These are phyloP conservation scores for Trypanosoma scelopori DNA, from an alignment of 208 protist species.

Conservation along the genomic window DNA sequence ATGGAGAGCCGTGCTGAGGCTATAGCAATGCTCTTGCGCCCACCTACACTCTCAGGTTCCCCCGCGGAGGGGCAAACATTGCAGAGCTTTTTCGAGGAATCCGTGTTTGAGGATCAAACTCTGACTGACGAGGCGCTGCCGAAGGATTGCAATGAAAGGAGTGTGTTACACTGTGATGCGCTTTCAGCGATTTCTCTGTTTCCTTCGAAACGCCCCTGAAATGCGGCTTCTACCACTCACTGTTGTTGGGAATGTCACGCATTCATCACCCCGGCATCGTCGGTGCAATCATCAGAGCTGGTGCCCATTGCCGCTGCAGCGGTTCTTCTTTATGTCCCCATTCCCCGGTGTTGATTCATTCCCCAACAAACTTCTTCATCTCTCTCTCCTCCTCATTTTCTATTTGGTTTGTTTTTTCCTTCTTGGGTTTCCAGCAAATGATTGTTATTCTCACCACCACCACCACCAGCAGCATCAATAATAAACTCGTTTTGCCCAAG, in stretches of 20 bases:
- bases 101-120: constrained; percentile 5
- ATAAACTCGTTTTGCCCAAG: too few relatives aligned
- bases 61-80: background rate
- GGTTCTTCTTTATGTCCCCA: too few relatives aligned
- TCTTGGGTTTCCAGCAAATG: too few relatives aligned
- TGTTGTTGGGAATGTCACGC: background rate
- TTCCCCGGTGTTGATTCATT: too few relatives aligned
- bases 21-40: background rate
- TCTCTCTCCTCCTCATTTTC: too few relatives aligned
- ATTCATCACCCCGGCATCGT: background rate
- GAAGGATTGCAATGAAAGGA: background rate
- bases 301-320: background rate
- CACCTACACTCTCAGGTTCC: background rate
- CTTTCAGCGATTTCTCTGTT: constrained; percentile 30
- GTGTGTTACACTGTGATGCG: constrained; percentile 8
- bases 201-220: background rate
- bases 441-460: too few relatives aligned
- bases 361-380: too few relatives aligned
- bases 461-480: too few relatives aligned
- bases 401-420: too few relatives aligned
- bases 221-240: background rate
- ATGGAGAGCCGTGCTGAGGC: constrained; percentile 10
- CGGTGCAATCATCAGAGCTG: background rate
- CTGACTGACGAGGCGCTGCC: background rate
- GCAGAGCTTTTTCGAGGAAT: constrained; percentile 18